These are phyloP conservation scores for Sarocladium kiliense DNA, from an alignment of 2,329 filamentous ascomycete species.

Conservation along the genomic window DNA sequence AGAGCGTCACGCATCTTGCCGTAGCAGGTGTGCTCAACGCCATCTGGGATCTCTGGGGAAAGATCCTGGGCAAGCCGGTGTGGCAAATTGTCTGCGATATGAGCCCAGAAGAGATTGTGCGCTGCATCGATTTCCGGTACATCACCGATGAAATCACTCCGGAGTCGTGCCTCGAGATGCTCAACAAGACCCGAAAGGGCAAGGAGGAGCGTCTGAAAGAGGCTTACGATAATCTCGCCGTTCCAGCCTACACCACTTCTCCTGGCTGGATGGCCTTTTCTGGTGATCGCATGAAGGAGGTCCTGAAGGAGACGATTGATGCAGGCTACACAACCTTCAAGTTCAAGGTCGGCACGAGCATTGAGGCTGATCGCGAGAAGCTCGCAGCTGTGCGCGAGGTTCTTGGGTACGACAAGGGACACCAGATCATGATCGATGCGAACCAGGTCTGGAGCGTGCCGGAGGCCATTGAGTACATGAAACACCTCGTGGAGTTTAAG, in stretches of 20 bases:
- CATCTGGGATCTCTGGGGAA: constrained; percentile 94
- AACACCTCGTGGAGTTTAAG: constrained; percentile 73
- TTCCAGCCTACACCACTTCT: constrained; percentile 86
- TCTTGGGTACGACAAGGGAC: constrained; percentile 76
- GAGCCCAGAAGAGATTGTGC: constrained; percentile 79
- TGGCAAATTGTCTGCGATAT: constrained; percentile 90
- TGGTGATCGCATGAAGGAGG: constrained; percentile 75
- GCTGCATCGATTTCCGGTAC: constrained; percentile 90
- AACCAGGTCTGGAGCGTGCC: constrained; percentile 92
- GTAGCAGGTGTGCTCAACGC: constrained; percentile 87
- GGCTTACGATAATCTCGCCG: constrained; percentile 66
- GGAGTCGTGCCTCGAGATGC: constrained; percentile 70
- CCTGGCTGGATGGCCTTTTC: constrained; percentile 91
- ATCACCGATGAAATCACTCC: constrained; percentile 91
- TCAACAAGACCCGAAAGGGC: constrained; percentile 58
- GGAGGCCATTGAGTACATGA: constrained; percentile 84
- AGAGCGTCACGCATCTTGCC: constrained; percentile 89
- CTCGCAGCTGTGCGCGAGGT: constrained; percentile 71
- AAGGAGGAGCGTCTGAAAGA: constrained; percentile 70
- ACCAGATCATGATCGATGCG: constrained; percentile 87
- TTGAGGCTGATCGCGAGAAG: constrained; percentile 67
- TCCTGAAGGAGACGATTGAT: constrained; percentile 68
- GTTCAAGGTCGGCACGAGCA: constrained; percentile 74
- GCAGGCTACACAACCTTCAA: constrained; percentile 85
- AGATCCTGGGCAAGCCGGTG: constrained; percentile 77